phyloP scores from a whole-genome alignment of 768 basidiomycete genomes.

The Pulveroboletus sp. region DNA sequence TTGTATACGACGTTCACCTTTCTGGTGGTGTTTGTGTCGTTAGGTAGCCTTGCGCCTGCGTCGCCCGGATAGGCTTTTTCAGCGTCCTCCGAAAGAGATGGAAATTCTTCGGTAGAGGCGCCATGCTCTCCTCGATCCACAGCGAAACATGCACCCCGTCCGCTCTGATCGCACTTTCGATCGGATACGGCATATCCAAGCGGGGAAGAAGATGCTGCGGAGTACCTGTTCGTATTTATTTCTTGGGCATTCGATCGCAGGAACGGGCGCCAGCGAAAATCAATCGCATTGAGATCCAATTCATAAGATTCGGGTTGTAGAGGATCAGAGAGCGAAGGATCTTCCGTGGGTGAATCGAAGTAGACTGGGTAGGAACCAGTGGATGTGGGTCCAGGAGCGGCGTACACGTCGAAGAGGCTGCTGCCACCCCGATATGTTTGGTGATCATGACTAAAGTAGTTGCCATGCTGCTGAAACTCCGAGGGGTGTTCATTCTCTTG shows the following conservation, averaged over 20 bases:
- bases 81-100: slow-evolving; percentile 6
- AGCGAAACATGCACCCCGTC: slow-evolving; percentile 9
- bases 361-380: slow-evolving; percentile 36
- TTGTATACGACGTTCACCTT: background rate
- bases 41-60: slow-evolving; percentile 3
- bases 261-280: slow-evolving; percentile 59
- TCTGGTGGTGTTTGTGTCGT: slow-evolving; percentile 4
- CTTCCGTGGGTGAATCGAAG: slow-evolving; percentile 52
- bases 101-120: slow-evolving; percentile 11
- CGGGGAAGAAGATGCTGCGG: background rate
- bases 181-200: slow-evolving; percentile 5
- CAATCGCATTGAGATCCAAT: slow-evolving; percentile 39
- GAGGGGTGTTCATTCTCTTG: slow-evolving; percentile 10
- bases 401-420: slow-evolving; percentile 28
- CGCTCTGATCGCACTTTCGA: slow-evolving; percentile 15
- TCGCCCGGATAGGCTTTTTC: slow-evolving; percentile 7
- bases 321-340: slow-evolving; percentile 40
- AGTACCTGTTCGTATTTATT: background rate
- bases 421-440: slow-evolving; percentile 2
- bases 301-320: slow-evolving; percentile 35
- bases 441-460: background rate
- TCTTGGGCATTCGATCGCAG: slow-evolving; percentile 24
- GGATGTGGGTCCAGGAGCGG: slow-evolving; percentile 48
- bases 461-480: slow-evolving; percentile 10
- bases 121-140: slow-evolving; percentile 8